Evolutionary conservation across 2,329 filamentous ascomycete species (phyloP).

Genomic region (Alternaria incomplexa): DNA sequence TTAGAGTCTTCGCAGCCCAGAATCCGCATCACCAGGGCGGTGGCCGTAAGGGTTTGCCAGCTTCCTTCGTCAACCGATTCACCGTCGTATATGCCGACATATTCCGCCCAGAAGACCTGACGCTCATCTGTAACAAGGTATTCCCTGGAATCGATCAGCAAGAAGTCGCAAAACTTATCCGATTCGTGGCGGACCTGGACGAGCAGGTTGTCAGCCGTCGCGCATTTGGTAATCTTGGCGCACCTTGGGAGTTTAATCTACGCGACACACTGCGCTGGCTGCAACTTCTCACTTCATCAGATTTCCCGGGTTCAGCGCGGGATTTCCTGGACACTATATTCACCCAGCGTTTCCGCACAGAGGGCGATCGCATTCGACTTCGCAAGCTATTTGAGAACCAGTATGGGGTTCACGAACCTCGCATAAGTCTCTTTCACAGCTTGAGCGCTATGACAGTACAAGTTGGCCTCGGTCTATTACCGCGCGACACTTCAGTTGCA

Average conservation of each 20-base stretch:
- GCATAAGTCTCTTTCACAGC: slow-evolving; percentile 68
- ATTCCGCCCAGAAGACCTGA: slow-evolving; percentile 80
- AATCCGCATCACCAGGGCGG: slow-evolving; percentile 98
- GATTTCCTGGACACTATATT: slow-evolving; percentile 86
- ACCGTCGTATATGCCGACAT: slow-evolving; percentile 96
- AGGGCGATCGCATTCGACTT: slow-evolving; percentile 70
- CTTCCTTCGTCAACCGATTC: slow-evolving; percentile 97
- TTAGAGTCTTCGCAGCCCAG: slow-evolving; percentile 95
- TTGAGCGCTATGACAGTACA: slow-evolving; percentile 71
- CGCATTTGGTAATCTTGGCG: slow-evolving; percentile 63
- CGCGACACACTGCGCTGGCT: slow-evolving; percentile 91
- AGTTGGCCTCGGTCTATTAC: slow-evolving; percentile 76
- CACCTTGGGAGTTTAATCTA: slow-evolving; percentile 95
- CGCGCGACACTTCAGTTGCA: slow-evolving; percentile 58
- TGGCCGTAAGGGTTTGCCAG: slow-evolving; percentile 90
- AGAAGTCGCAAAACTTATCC: slow-evolving; percentile 71
- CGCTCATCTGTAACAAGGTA: slow-evolving; percentile 78
- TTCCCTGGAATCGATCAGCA: slow-evolving; percentile 69
- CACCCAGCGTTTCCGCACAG: slow-evolving; percentile 81
- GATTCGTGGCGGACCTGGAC: slow-evolving; percentile 82
- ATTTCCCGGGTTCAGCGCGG: slow-evolving; percentile 63
- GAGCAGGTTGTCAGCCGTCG: slow-evolving; percentile 67
- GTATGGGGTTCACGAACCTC: slow-evolving; percentile 58
- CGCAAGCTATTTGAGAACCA: slow-evolving; percentile 69
- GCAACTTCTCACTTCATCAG: slow-evolving; percentile 67